Base-by-base conservation (phyloP, 2,329 filamentous ascomycete genomes). In the Cladosporium sp. region DNA sequence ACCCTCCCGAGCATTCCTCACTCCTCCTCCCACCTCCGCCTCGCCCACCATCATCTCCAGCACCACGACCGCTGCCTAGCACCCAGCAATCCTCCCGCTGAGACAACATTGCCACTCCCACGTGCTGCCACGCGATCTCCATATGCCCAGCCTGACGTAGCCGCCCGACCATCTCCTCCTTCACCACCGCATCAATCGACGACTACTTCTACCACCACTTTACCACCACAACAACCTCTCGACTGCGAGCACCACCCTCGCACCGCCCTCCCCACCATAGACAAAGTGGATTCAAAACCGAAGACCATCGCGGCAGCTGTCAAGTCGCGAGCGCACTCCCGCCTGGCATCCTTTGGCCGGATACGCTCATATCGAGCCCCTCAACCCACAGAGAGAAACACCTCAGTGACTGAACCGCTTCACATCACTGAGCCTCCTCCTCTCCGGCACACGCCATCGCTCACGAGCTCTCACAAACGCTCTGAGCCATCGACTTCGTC, bases 281-380 rank as follows among this genome's bases (percentile, higher is more conserved):
- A 53, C 72, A 76, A 71, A 58, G 72, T 76, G 74, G 74, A 75
- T 73, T 73, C 72, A 69, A 65, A 63, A 66, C 63, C 68, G 67
- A 70, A 66, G 58, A 60, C 67, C 58, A 64, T 64, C 58, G 65
- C 67, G 63, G 61, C 69, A 65, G 68, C 66, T 69, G 58, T 66
- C 60, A 75, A 72, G 70, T 68, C 71, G 59, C 73, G 73, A 63
- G 71, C 73, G 59, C 74, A 75, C 64, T 73, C 70, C 58, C 73
- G 74, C 53, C 69, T 76, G 63, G 71, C 72, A 63, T 75, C 73
- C 11, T 71, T 76, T 49, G 56, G 72, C 64, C 69, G 72, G 56
- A 70, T 71, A 51, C 70, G 70, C 53, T 68, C 72, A 34, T 70
- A 71, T 36, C 69, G 69, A 61, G 71, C 71, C 56, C 57, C 58